Base-by-base conservation (phyloP, 768 basidiomycete species). In the Boletus sensibilis region DNA sequence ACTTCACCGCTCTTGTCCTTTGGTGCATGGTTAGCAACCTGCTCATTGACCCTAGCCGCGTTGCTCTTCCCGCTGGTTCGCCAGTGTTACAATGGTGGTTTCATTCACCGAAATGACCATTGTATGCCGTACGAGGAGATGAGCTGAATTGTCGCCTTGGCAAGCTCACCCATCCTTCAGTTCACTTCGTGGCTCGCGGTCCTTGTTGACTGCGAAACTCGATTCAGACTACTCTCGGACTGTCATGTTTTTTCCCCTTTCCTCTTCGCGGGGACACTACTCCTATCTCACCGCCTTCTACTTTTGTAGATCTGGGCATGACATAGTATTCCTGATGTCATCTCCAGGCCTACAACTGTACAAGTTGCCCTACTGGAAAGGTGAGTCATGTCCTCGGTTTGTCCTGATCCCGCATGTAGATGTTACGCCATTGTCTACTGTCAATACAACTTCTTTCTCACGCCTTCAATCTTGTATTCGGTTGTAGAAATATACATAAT, bases 151-250 rank as follows among this genome's bases (percentile, higher is more conserved):
- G 50, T 50, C 9, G 20, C 23, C 16, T 33, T 45, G 48, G 23
- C n/a, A 46, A 25, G 50, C 45, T 5, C 23, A 14, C 31, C 42
- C 50, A 56, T 54, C 53, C 62, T 67, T 71, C 33, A 60, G 69
- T 72, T 69, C 61, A 58, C 69, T 72, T 71, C 33, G 67, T 59
- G 58, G 69, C 62, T 56, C 71, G 52, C 23, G 46, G 50, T 54
- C 42, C 34, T 51, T 8, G 53, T 43, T 45, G 46, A 37, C 42
- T 16, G 52, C 43, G 61, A 56, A 68, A 74, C 71, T 71, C 66
- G 68, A 72, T 62, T 74, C 71, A 71, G 71, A 71, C 72, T 72
- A 72, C 56, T 71, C 64, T 69, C 29, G 57, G 57, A 25, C 62
- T 71, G 65, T 68, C 49, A 21, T 61, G 56, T 48, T 50, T 45